Conservation (phyloP, 1,284 basidiomycete genomes). For the Ustilago cynodontis region DNA sequence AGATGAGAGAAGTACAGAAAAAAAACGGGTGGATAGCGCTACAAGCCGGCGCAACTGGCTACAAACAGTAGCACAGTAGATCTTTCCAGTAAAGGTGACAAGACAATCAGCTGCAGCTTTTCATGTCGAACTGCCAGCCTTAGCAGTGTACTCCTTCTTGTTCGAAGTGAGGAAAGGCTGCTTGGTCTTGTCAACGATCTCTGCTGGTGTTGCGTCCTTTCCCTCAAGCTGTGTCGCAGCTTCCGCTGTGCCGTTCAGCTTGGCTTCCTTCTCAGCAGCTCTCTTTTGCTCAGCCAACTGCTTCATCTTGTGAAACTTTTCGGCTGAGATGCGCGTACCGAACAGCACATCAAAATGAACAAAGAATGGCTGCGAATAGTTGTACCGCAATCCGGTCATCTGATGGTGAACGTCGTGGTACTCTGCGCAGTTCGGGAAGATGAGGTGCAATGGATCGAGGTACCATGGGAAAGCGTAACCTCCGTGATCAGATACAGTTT, state of each 20-base stretch:
- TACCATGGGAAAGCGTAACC: slow-evolving; percentile 91
- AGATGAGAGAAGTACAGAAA: neutral
- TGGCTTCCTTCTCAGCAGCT: slow-evolving; percentile 25
- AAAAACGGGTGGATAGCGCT: neutral
- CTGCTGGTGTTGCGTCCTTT: slow-evolving; percentile 35
- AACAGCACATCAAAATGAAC: slow-evolving; percentile 74
- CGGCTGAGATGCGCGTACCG: slow-evolving; percentile 79
- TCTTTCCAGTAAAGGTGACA: too few species aligned
- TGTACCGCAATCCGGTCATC: slow-evolving; percentile 91
- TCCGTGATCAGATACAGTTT: slow-evolving; percentile 98
- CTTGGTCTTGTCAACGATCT: slow-evolving; percentile 28
- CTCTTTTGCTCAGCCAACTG: slow-evolving; percentile 43
- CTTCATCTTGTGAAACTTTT: slow-evolving; percentile 66
- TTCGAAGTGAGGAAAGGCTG: slow-evolving; percentile 48
- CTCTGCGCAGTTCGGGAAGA: slow-evolving; percentile 93
- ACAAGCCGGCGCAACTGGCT: neutral
- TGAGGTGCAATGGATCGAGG: slow-evolving; percentile 78
- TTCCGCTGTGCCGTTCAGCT: slow-evolving; percentile 2
- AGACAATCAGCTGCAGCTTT: neutral
- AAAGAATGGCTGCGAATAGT: slow-evolving; percentile 94
- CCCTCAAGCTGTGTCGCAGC: slow-evolving; percentile 1
- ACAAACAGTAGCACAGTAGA: too few species aligned
- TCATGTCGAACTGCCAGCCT: slow-evolving; percentile 45
- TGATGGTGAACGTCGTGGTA: slow-evolving; percentile 99
- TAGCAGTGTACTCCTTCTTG: slow-evolving; percentile 41